Percentiles rank a stretch among this genome's conserved stretches.
These are phyloP conservation scores for Wickerhamomyces ciferrii DNA, from an alignment of 805 yeast species.

Conservation along the genomic window DNA sequence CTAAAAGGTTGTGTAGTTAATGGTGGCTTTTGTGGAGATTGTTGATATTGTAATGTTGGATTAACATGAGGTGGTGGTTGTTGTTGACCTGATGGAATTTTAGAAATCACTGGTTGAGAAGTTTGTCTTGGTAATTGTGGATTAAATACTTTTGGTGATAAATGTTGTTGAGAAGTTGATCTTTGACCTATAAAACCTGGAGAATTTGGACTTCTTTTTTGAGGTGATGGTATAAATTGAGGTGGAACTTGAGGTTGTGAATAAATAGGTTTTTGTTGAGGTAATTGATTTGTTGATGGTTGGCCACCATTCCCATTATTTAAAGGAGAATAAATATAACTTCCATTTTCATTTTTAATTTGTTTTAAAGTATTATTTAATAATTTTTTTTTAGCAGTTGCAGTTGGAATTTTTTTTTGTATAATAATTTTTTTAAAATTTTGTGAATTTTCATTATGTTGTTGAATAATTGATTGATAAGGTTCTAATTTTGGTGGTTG, in stretches of 20 bases:
- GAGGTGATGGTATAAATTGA: not conserved
- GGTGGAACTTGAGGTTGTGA: not conserved
- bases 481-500: slow-evolving; percentile 67
- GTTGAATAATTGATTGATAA: slow-evolving; percentile 40
- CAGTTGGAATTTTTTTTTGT: slow-evolving; percentile 14
- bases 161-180: slow-evolving; percentile 2
- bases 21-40: not conserved
- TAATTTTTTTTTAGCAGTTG: slow-evolving; percentile 18
- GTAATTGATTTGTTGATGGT: not conserved
- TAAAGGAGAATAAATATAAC: not conserved
- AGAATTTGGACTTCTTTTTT: not conserved
- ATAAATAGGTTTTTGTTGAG: not conserved
- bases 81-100: too few relatives aligned
- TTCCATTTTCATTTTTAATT: slow-evolving; percentile 15
- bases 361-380: slow-evolving; percentile 19
- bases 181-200: not conserved
- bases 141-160: slow-evolving; percentile 1
- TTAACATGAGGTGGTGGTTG: not conserved
- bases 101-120: not conserved
- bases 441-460: slow-evolving; percentile 12
- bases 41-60: not conserved
- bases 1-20: not conserved
- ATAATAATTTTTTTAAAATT: slow-evolving; percentile 13
- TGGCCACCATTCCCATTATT: not conserved
- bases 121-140: slow-evolving; percentile 5